These are phyloP conservation scores for Moelleriella libera DNA, from an alignment of 2,329 filamentous ascomycete species.

Conservation along the genomic window DNA sequence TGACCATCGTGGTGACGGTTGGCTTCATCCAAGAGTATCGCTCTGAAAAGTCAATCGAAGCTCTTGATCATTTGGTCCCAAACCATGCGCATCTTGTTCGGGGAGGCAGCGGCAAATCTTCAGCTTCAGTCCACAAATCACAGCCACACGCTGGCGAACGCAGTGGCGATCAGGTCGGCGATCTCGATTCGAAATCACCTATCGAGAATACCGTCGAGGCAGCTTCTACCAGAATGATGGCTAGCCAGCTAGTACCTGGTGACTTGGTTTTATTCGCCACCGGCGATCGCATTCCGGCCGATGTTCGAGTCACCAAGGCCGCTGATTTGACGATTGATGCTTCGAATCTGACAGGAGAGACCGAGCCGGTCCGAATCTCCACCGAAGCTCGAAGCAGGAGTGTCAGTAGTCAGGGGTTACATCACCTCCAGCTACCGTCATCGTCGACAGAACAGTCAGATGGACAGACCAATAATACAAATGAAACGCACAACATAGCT, in stretches of 20 bases:
- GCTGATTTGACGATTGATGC: slow-evolving; percentile 88
- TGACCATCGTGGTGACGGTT: slow-evolving; percentile 92
- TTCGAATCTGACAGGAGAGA: slow-evolving; percentile 93
- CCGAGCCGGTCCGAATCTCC: slow-evolving; percentile 75
- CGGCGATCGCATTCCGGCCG: slow-evolving; percentile 89
- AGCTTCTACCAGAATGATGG: slow-evolving; percentile 72
- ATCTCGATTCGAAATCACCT: slow-evolving; percentile 40
- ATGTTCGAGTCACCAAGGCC: slow-evolving; percentile 84
- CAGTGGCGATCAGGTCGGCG: slow-evolving; percentile 26
- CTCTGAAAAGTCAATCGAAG: slow-evolving; percentile 94
- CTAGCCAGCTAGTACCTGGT: slow-evolving; percentile 75
- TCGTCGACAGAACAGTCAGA: slow-evolving; percentile 26
- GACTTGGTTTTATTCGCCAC: slow-evolving; percentile 91
- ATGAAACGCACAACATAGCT: slow-evolving; percentile 77
- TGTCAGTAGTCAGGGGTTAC: slow-evolving; percentile 13
- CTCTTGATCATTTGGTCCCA: slow-evolving; percentile 82
- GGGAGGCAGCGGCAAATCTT: slow-evolving; percentile 25
- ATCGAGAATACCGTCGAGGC: slow-evolving; percentile 52
- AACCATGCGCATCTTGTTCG: slow-evolving; percentile 94
- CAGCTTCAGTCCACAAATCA: slow-evolving; percentile 16
- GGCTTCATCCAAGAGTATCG: slow-evolving; percentile 96
- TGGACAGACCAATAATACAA: slow-evolving; percentile 46
- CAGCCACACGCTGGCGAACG: slow-evolving; percentile 34
- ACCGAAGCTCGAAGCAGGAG: slow-evolving; percentile 37
- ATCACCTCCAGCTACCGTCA: slow-evolving; percentile 13